These are phyloP conservation scores for Candida sonorensis DNA, from an alignment of 805 yeast species.

Conservation along the genomic window DNA sequence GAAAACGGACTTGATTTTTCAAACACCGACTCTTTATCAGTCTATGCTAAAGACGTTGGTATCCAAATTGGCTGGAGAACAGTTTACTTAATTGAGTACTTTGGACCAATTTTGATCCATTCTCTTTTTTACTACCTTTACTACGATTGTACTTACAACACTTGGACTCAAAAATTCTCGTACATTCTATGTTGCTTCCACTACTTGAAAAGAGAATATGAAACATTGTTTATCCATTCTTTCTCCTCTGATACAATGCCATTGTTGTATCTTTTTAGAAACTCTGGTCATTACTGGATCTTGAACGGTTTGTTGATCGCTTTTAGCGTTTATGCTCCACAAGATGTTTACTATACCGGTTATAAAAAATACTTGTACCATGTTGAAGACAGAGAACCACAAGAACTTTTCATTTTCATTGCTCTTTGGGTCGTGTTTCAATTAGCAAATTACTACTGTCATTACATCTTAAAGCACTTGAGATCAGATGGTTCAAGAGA, in stretches of 20 bases:
- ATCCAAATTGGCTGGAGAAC: conserved; percentile 90
- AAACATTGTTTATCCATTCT: conserved; percentile 76
- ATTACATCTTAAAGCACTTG: conserved; percentile 54
- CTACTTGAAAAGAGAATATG: conserved; percentile 82
- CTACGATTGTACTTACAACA: conserved; percentile 34
- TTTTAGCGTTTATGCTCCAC: conserved; percentile 25
- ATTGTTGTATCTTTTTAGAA: conserved; percentile 74
- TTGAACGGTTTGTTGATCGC: conserved; percentile 58
- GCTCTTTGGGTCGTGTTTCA: conserved; percentile 55
- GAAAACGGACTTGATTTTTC: conserved; percentile 35
- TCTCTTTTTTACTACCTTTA: conserved; percentile 49
- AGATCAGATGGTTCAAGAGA: conserved; percentile 51
- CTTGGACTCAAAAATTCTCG: conserved; percentile 47
- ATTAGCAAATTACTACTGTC: conserved; percentile 65
- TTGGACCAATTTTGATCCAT: conserved; percentile 85
- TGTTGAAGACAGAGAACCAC: conserved; percentile 34
- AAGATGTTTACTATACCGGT: conserved; percentile 13
- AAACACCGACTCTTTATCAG: conserved; percentile 29
- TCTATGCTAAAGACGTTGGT: conserved; percentile 83
- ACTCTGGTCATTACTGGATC: conserved; percentile 90
- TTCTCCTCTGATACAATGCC: conserved; percentile 95
- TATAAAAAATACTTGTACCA: conserved; percentile 32
- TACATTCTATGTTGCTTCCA: conserved; percentile 60
- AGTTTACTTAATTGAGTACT: conserved; percentile 82
- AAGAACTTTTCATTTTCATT: conserved; percentile 28